Evolutionary conservation across 139 green algal species (phyloP), one percentile per base, ranked within the genome.

Genomic region (Edaphochlamys debaryana): DNA sequence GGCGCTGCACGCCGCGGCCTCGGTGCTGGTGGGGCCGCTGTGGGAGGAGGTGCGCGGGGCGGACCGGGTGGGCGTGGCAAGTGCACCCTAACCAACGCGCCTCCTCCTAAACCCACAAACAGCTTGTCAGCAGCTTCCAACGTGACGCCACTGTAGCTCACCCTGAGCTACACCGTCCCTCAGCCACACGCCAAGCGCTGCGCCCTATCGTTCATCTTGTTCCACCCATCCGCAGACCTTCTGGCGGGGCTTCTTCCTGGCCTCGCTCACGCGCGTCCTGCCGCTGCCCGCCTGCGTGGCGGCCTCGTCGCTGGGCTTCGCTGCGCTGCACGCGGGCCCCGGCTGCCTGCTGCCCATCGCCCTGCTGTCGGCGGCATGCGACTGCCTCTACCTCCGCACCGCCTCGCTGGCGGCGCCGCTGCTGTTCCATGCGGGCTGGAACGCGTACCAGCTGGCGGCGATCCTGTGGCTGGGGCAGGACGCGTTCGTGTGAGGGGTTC

Each of bases 201-300:
- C n/a, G n/a, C n/a, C n/a, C n/a, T n/a, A n/a, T n/a, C n/a, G n/a
- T n/a, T n/a, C n/a, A n/a, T n/a, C n/a, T n/a, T n/a, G n/a, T n/a
- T n/a, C n/a, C 36, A 4, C 34, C 45, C 69, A 60, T 23, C 52
- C 60, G 13, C 86, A 92, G 89, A 77, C 80, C 0, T 93, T 93
- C 42, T 93, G 89, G 89, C 81, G 89, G 32, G 86, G 89, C 40
- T 93, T 93, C 81, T 90, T 93, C 78, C 72, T 93, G 34, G 82
- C 86, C 6, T 88, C 89, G 8, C 68, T 91, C 23, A 89, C 86
- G 0, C 80, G 80, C 30, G 89, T 93, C 41, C 78, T 91, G 38
- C 86, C 89, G 6, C 78, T 88, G 40, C 80, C 83, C 41, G 79
- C 70, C 25, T 86, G 85, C 71, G 73, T 93, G 19, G 86, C 81